Evolutionary conservation across 2,329 filamentous ascomycete species (phyloP).

Genomic region (Talaromyces sp.): DNA sequence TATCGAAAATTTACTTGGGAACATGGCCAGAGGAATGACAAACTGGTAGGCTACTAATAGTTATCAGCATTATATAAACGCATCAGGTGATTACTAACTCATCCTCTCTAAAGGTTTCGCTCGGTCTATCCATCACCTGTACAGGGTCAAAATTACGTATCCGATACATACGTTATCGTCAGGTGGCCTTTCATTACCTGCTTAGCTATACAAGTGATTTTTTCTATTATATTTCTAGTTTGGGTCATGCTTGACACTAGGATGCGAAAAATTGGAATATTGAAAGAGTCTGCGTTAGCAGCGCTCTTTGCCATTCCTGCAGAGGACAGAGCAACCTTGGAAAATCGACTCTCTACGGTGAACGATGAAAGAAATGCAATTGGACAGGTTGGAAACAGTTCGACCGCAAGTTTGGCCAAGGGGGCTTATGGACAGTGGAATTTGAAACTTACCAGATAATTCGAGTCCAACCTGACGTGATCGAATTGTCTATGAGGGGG

Average conservation of each 20-base stretch:
- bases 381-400: not conserved
- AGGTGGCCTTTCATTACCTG: constrained; percentile 6
- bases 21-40: constrained; percentile 4
- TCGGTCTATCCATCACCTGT: not conserved
- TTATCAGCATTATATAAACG: too few species aligned
- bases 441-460: not conserved
- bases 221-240: constrained; percentile 3
- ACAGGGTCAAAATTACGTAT: not conserved
- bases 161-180: constrained; percentile 4
- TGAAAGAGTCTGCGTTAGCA: constrained; percentile 8
- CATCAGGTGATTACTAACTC: not conserved
- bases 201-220: constrained; percentile 1
- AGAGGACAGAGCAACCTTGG: constrained; percentile 5
- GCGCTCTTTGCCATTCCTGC: constrained; percentile 4
- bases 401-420: constrained; percentile 1
- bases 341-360: not conserved
- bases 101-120: constrained; percentile 1
- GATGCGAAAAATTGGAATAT: constrained; percentile 3
- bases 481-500: not conserved
- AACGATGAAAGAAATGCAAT: not conserved
- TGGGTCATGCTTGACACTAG: constrained; percentile 8
- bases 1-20: not conserved
- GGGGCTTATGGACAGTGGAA: constrained; percentile 3
- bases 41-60: constrained; percentile 2
- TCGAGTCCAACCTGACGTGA: not conserved